Evolutionary conservation across 345 rosid species (phyloP).

Genomic region (Citrus mangshanensis): DNA sequence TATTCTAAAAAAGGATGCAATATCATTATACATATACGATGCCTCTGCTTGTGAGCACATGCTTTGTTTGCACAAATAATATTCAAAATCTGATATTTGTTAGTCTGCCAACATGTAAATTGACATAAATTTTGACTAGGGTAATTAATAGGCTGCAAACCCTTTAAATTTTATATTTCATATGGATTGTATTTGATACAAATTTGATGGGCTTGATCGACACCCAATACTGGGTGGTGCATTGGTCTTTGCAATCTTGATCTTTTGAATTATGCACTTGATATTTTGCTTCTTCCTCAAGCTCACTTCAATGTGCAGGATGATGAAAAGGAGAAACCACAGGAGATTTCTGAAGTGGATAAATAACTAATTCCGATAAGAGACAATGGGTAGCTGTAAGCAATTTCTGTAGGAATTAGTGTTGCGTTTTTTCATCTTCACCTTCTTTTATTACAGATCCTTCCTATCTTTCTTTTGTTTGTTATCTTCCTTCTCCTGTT

Average conservation of each 20-base stretch:
- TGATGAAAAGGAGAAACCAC: conserved; percentile 39
- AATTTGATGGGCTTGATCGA: neutral
- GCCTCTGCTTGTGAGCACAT: neutral
- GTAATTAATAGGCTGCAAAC: neutral
- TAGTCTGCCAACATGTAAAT: neutral
- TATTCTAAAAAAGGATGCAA: neutral
- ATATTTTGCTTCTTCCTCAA: neutral
- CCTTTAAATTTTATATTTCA: neutral
- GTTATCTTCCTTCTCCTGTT: neutral
- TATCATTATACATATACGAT: neutral
- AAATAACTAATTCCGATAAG: neutral
- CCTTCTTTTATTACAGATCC: neutral
- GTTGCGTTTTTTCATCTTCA: neutral
- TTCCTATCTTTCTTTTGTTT: neutral
- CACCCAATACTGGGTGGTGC: no score
- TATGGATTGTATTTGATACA: neutral
- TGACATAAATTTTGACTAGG: neutral
- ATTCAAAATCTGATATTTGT: neutral
- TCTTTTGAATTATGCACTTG: neutral
- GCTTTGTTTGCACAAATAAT: neutral
- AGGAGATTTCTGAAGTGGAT: conserved; percentile 1
- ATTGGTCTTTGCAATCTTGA: neutral
- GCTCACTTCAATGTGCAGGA: conserved; percentile 29
- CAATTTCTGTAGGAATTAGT: neutral
- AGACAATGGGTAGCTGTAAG: no score